These are phyloP conservation scores for Aspergillus sparsus DNA, from an alignment of 495 filamentous ascomycete genomes.

Conservation along the genomic window DNA sequence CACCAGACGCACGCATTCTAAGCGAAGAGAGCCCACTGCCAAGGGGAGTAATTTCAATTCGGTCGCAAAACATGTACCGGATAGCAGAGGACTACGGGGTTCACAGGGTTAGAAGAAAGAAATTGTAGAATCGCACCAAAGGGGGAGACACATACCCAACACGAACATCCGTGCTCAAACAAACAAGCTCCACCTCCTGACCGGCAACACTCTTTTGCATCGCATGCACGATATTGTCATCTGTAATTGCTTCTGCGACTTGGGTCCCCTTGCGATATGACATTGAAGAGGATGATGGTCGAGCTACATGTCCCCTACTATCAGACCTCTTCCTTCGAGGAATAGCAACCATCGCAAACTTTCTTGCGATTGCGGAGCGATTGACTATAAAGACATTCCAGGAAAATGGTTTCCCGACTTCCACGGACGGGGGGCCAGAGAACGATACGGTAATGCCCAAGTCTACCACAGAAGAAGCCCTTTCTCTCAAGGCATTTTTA, in stretches of 20 bases:
- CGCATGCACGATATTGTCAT: constrained; percentile 81
- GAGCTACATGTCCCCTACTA: constrained; percentile 56
- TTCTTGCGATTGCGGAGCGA: constrained; percentile 64
- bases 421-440: constrained; percentile 60
- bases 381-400: constrained; percentile 93
- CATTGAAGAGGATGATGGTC: constrained; percentile 50
- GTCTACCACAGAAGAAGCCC: constrained; percentile 52
- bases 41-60: constrained; percentile 81
- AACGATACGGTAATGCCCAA: constrained; percentile 78
- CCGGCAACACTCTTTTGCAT: constrained; percentile 72
- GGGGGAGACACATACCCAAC: constrained; percentile 62
- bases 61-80: constrained; percentile 76
- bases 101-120: constrained; percentile 13
- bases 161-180: constrained; percentile 79
- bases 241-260: constrained; percentile 76
- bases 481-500: constrained; percentile 56
- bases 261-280: constrained; percentile 45
- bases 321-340: constrained; percentile 74
- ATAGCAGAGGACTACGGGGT: constrained; percentile 59
- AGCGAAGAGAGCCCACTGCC: constrained; percentile 66
- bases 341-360: constrained; percentile 77
- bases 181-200: constrained; percentile 75
- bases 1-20: constrained; percentile 80
- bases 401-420: constrained; percentile 74
- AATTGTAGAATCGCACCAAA: background rate